Evolutionary conservation across 306 rosid genomes (phyloP), one percentile per base, ranked within the genome.

Genomic region (Castanea mollissima): DNA sequence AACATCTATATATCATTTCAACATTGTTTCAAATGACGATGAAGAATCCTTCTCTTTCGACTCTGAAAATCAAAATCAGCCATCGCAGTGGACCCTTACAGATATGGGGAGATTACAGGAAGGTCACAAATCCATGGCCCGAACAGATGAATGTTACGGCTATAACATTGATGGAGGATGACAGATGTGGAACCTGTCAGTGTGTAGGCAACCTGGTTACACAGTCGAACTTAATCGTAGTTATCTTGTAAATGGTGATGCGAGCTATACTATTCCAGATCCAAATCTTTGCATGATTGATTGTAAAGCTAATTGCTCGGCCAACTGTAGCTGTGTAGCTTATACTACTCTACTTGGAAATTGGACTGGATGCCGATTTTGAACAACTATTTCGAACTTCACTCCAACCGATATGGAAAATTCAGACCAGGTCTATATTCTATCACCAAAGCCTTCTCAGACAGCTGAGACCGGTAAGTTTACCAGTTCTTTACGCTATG

Each of bases 221-320:
- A 52, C 0, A 79, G 71, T 72, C 55, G 25, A n/a, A 32, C 29
- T 62, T 15, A n/a, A 38, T 5, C 31, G 13, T 19, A 20, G 63
- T 8, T 69, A 77, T 27, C 55, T 32, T 35, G 75, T 35, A 35
- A 35, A 4, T 35, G 6, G 41, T 4, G 41, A 35, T 35, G 6
- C 5, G 4, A 35, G 41, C 41, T 5, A 35, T 35, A 35, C 41
- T 10, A 18, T 16, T 29, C 6, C n/a, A n/a, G 20, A 25, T 25
- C 27, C 27, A 25, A 25, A 25, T 27, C 46, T 38, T 8, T 23
- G 5, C 41, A 46, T 18, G 12, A 73, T 32, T 63, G 79, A 82
- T 55, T 82, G 85, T 55, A 19, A 27, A 31, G 31, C 5, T 5
- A 21, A 5, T 19, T 85, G 88, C 25, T 74, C 80, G 85, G 23